Conservation (phyloP, 176 grass and related monocot genomes). For the Raddia distichophylla region DNA sequence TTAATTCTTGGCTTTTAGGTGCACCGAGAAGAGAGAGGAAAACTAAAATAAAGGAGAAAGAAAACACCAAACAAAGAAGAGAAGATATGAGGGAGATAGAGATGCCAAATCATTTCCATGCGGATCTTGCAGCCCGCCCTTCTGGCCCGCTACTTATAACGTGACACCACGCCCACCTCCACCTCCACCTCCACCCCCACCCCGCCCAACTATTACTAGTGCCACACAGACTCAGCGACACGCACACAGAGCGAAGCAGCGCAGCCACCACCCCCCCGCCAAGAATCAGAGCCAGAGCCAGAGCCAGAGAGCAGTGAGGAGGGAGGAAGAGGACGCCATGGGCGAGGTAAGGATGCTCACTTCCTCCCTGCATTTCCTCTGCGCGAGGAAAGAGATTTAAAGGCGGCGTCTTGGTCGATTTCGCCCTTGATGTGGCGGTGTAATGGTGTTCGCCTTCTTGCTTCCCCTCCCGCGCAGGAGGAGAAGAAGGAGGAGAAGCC, state of each 20-base stretch:
- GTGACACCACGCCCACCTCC: not conserved
- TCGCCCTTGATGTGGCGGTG: not conserved
- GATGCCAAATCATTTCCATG: constrained; percentile 50
- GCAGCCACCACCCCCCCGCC: constrained; percentile 20
- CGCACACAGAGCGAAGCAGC: not conserved
- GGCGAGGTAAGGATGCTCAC: constrained; percentile 56
- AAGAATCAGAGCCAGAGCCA: not conserved
- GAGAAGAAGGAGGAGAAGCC: constrained; percentile 48
- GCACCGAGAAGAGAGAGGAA: not conserved
- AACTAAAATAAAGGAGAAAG: not conserved
- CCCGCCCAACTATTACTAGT: not conserved
- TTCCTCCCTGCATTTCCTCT: not conserved
- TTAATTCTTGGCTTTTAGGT: not conserved
- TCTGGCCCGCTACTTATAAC: constrained; percentile 41
- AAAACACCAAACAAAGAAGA: not conserved
- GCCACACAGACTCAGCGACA: constrained; percentile 30
- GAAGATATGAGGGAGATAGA: constrained; percentile 17
- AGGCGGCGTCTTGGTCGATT: constrained; percentile 27
- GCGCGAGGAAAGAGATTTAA: not conserved
- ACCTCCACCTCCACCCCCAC: not conserved
- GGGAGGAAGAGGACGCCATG: constrained; percentile 46
- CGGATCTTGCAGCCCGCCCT: constrained; percentile 39
- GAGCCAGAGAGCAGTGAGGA: not conserved
- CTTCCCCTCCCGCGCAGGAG: constrained; percentile 41
- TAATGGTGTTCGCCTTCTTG: not conserved